Evolutionary conservation across 2,329 filamentous ascomycete genomes (phyloP).

Genomic region (Phyllosticta citrichinensis): DNA sequence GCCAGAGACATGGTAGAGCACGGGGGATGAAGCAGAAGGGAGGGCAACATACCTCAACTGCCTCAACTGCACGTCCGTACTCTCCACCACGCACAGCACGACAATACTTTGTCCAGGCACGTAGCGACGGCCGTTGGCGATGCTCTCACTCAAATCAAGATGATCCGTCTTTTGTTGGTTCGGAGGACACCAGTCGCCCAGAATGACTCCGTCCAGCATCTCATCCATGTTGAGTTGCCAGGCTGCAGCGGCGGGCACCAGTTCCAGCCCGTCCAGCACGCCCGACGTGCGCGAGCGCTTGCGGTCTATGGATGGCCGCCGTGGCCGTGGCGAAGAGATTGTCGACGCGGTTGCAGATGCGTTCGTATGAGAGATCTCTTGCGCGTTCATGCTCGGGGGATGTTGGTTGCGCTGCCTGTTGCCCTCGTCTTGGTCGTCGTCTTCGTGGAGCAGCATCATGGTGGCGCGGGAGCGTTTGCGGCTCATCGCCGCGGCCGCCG

Average conservation of each 20-base stretch:
- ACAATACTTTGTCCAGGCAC: neutral
- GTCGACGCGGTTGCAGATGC: too few relatives aligned
- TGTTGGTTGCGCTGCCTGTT: neutral
- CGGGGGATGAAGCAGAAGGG: neutral
- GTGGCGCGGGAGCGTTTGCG: conserved; percentile 9
- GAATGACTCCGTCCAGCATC: neutral
- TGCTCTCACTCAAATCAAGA: too few relatives aligned
- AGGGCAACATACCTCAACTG: conserved; percentile 1
- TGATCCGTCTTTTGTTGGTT: too few relatives aligned
- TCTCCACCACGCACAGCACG: conserved; percentile 7
- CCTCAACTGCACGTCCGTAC: conserved; percentile 1
- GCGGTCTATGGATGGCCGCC: conserved; percentile 7
- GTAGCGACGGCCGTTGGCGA: neutral
- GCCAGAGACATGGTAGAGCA: neutral
- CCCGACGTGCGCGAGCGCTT: conserved; percentile 27
- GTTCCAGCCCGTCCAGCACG: conserved; percentile 26
- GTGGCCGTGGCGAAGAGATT: neutral
- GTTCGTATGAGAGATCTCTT: too few relatives aligned
- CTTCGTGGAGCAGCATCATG: neutral
- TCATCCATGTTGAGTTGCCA: conserved; percentile 18
- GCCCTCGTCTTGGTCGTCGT: neutral
- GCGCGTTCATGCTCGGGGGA: neutral
- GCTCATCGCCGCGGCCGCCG: neutral
- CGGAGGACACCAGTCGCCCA: neutral
- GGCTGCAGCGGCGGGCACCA: conserved; percentile 20